phyloP scores from a whole-genome alignment of 2,329 filamentous ascomycete species.

The Zymoseptoria ardabiliae region DNA sequence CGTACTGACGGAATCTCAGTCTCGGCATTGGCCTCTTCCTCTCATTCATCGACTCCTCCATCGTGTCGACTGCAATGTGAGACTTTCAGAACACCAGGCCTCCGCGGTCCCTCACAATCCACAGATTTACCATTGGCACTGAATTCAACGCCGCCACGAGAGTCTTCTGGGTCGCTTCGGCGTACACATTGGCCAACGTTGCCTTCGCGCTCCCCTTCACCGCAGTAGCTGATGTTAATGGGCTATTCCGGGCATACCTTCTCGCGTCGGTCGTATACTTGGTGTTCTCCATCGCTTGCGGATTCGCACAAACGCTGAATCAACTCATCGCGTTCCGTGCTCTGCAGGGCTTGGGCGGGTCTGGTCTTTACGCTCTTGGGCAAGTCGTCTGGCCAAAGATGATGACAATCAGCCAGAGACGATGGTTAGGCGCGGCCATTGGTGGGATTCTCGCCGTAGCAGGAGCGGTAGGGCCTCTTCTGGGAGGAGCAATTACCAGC shows the following conservation, averaged over 20 bases:
- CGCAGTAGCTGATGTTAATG: constrained; percentile 48
- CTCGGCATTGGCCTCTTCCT: constrained; percentile 49
- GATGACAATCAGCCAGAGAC: constrained; percentile 30
- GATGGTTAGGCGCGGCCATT: constrained; percentile 42
- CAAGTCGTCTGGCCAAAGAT: not conserved
- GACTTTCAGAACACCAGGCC: not conserved
- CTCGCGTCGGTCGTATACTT: constrained; percentile 49
- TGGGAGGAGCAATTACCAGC: constrained; percentile 4
- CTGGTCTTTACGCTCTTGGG: constrained; percentile 45
- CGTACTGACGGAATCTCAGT: constrained; percentile 24
- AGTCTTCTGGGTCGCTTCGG: constrained; percentile 49
- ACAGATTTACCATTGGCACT: constrained; percentile 47
- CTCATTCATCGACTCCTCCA: constrained; percentile 51
- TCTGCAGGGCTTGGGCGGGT: constrained; percentile 55
- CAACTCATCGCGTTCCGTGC: constrained; percentile 52
- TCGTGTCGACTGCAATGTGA: constrained; percentile 47
- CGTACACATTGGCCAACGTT: constrained; percentile 51
- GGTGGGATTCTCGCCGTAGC: constrained; percentile 32
- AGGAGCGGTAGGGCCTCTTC: constrained; percentile 9
- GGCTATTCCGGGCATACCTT: constrained; percentile 47
- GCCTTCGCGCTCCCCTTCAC: constrained; percentile 50
- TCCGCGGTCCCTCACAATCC: not conserved
- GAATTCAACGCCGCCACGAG: constrained; percentile 47
- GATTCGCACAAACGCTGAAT: constrained; percentile 44
- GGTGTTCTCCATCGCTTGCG: constrained; percentile 50